Conservation (phyloP, 2,329 filamentous ascomycete species). For the Drechslerella coelobrocha region DNA sequence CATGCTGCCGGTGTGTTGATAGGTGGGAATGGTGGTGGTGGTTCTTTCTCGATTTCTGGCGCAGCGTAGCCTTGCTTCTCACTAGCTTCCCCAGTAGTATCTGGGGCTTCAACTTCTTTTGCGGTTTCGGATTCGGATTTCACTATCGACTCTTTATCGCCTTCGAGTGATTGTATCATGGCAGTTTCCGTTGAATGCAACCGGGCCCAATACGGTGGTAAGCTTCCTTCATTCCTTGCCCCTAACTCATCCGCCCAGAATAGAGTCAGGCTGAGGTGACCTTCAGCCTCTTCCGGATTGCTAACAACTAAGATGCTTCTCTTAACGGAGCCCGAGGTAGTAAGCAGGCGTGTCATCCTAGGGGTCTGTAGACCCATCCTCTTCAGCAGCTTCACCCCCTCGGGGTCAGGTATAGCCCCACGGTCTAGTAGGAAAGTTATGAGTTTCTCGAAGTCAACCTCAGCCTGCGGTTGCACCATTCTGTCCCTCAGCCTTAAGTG, state of each 20-base stretch:
- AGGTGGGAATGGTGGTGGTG: constrained; percentile 39
- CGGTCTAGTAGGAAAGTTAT: constrained; percentile 69
- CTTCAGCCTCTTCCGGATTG: constrained; percentile 68
- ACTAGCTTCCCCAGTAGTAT: constrained; percentile 29
- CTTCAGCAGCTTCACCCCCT: constrained; percentile 67
- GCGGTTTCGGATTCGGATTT: constrained; percentile 13
- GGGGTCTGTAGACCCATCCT: constrained; percentile 69
- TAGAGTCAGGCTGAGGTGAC: constrained; percentile 66
- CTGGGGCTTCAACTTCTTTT: constrained; percentile 22
- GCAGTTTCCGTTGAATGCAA: constrained; percentile 46
- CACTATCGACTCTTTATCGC: constrained; percentile 53
- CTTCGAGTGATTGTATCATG: constrained; percentile 54
- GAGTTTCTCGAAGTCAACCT: constrained; percentile 67
- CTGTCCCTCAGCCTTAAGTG: constrained; percentile 59
- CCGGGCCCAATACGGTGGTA: constrained; percentile 67
- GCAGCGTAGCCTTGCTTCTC: background rate
- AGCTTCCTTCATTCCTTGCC: constrained; percentile 62
- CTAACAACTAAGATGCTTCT: constrained; percentile 65
- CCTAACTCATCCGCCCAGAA: constrained; percentile 67
- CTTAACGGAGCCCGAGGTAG: constrained; percentile 61
- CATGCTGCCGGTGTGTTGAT: constrained; percentile 37
- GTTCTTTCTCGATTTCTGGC: background rate
- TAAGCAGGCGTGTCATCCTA: constrained; percentile 66
- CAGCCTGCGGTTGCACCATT: constrained; percentile 61
- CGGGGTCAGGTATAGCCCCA: constrained; percentile 67